A percentile compares a stretch with the other conserved stretches of the same genome.
phyloP scores from a whole-genome alignment of 495 filamentous ascomycete genomes.

The Daldinia loculata region DNA sequence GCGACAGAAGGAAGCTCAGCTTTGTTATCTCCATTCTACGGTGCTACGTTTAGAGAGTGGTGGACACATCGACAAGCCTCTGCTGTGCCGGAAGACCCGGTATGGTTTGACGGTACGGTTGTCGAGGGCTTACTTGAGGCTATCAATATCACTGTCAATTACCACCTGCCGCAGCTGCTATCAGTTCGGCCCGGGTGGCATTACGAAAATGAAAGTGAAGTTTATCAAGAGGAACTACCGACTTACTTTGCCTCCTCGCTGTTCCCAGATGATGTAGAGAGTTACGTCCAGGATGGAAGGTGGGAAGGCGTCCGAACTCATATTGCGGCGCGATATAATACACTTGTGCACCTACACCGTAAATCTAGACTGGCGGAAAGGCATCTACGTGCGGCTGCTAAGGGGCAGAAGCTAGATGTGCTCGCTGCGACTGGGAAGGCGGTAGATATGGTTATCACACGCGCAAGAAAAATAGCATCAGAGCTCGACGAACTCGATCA shows the following conservation, averaged over 20 bases:
- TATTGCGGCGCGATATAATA: background rate
- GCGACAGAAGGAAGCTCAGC: background rate
- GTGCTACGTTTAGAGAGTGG: background rate
- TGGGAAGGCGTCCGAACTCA: background rate
- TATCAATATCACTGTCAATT: background rate
- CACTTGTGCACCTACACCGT: background rate
- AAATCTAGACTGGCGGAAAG: background rate
- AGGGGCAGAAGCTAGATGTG: background rate
- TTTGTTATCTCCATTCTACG: background rate
- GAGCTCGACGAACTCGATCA: background rate
- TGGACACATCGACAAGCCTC: conserved; percentile 3
- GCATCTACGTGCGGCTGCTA: background rate
- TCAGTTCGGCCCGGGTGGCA: background rate
- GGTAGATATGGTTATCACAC: background rate
- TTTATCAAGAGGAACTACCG: background rate
- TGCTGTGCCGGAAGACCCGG: background rate
- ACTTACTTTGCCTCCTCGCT: background rate
- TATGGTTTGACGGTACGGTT: conserved; percentile 18
- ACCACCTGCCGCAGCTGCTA: conserved; percentile 1
- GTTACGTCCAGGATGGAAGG: background rate
- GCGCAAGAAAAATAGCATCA: background rate
- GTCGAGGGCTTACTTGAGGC: background rate
- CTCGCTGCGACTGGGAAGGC: background rate
- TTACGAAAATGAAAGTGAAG: background rate
- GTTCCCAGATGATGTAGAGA: background rate